Conservation (phyloP, 2,329 filamentous ascomycete genomes). For the Aspergillus sp. region DNA sequence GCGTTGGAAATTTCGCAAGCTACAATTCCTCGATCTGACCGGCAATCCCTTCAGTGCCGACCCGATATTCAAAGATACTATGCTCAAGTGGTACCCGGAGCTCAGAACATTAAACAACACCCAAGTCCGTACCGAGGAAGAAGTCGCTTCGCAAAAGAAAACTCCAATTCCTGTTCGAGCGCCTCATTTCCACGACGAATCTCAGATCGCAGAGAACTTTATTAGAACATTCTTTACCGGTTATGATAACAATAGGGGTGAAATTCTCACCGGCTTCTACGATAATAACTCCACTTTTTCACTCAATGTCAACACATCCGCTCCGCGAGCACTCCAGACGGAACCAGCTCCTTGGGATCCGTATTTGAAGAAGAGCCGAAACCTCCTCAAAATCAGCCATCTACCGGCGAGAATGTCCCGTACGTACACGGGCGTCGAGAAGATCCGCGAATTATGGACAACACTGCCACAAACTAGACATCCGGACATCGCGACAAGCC, state of each 20-base stretch:
- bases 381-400: conserved; percentile 69
- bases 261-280: conserved; percentile 68
- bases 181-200: conserved; percentile 72
- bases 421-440: conserved; percentile 61
- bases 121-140: conserved; percentile 70
- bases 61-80: conserved; percentile 64
- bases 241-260: conserved; percentile 70
- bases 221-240: conserved; percentile 70
- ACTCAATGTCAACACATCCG: conserved; percentile 66
- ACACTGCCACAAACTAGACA: conserved; percentile 72
- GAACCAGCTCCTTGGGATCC: conserved; percentile 59
- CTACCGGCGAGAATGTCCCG: conserved; percentile 63
- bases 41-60: conserved; percentile 71
- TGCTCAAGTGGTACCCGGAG: conserved; percentile 80
- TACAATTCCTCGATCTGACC: conserved; percentile 78
- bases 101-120: conserved; percentile 74
- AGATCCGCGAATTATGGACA: conserved; percentile 69
- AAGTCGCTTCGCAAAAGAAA: conserved; percentile 61
- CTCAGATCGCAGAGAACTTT: conserved; percentile 72
- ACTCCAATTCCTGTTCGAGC: conserved; percentile 62
- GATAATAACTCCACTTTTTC: conserved; percentile 75
- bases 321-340: conserved; percentile 55
- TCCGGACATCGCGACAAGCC: conserved; percentile 65
- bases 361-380: conserved; percentile 77
- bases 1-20: conserved; percentile 73